phyloP scores from a whole-genome alignment of 2,329 filamentous ascomycete genomes.

The Pseudogymnoascus sp. region DNA sequence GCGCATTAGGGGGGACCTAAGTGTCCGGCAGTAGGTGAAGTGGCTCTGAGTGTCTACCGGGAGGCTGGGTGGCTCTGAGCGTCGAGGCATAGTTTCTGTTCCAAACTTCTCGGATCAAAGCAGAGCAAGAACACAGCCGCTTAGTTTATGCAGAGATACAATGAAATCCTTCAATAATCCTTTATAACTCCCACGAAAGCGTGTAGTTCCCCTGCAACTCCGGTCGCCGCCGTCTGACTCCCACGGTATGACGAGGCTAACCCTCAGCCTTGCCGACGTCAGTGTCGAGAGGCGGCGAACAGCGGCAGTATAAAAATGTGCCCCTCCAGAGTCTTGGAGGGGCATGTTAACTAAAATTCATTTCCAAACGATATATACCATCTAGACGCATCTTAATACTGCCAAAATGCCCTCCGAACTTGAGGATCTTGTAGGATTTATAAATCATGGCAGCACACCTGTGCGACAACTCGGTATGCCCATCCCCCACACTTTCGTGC shows the following conservation, averaged over 20 bases:
- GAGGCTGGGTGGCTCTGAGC: no score
- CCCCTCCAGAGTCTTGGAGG: not conserved
- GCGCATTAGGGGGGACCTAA: no score
- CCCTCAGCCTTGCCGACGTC: conserved; percentile 1
- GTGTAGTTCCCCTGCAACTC: not conserved
- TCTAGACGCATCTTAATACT: not conserved
- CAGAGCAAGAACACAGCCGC: not conserved
- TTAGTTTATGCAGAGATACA: not conserved
- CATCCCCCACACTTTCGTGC: conserved; percentile 7
- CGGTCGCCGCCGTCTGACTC: not conserved
- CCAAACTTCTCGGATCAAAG: not conserved
- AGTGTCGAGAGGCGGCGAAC: not conserved
- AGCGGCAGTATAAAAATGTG: conserved; percentile 5
- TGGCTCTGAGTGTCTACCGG: no score
- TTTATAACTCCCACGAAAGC: not conserved
- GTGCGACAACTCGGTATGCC: conserved; percentile 68
- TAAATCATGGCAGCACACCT: conserved; percentile 84
- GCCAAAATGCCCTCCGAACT: conserved; percentile 64
- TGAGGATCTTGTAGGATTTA: conserved; percentile 88
- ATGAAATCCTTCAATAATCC: not conserved
- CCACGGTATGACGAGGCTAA: not conserved
- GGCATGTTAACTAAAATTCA: not conserved
- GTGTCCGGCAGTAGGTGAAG: no score
- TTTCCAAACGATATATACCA: not conserved
- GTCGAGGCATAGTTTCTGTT: not conserved